phyloP scores from a whole-genome alignment of 345 rosid species.

The Sonneratia alba region DNA sequence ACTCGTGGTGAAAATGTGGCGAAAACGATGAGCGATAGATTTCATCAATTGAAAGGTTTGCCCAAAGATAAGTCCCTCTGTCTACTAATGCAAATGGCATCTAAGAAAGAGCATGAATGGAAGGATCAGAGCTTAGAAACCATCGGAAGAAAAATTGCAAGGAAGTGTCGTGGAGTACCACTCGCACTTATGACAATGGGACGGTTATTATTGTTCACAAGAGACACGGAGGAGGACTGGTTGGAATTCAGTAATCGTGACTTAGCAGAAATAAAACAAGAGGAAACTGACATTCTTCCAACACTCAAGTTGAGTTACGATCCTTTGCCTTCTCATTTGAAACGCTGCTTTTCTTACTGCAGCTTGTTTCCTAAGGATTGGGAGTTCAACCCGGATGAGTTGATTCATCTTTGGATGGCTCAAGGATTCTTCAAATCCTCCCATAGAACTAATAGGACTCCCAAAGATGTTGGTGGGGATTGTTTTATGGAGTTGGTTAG shows the following conservation, averaged over 20 bases:
- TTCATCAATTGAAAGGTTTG: neutral
- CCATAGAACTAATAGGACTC: neutral
- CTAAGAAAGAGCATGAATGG: neutral
- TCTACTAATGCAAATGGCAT: neutral
- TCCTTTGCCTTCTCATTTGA: slow-evolving; percentile 13
- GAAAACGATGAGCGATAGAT: fast-evolving
- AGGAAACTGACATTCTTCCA: neutral
- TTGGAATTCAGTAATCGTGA: neutral
- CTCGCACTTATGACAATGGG: neutral
- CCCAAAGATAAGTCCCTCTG: neutral
- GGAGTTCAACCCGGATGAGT: neutral
- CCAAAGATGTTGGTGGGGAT: neutral
- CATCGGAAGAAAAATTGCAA: neutral
- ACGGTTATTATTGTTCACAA: neutral
- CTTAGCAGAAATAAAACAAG: neutral
- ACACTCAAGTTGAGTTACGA: slow-evolving; percentile 15
- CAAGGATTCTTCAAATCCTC: slow-evolving; percentile 11
- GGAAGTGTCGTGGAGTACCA: neutral
- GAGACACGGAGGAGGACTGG: slow-evolving; percentile 6
- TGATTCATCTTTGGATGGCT: slow-evolving; percentile 14
- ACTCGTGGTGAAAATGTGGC: neutral
- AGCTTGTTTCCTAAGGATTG: slow-evolving; percentile 20
- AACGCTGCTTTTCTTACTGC: slow-evolving; percentile 16
- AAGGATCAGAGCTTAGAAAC: neutral
- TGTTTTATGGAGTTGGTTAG: neutral